A percentile compares a stretch with the other conserved stretches of the same genome.
phyloP scores from a whole-genome alignment of 352 stramenopile species.

The Globisporangium barbulae region DNA sequence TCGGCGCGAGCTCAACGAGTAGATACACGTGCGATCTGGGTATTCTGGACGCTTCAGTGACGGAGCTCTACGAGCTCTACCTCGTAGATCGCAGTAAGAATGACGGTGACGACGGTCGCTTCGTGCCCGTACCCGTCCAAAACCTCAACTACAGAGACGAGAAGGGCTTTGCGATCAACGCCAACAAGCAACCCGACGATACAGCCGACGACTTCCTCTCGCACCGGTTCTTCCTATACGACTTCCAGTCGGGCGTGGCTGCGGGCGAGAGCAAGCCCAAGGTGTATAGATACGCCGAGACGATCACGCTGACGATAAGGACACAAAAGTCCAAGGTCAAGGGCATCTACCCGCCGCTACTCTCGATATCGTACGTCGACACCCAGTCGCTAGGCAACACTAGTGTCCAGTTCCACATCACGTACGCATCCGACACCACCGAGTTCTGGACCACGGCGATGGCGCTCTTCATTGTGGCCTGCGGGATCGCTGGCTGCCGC shows the following conservation, averaged over 20 bases:
- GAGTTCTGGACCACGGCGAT: constrained; percentile 77
- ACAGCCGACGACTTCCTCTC: constrained; percentile 81
- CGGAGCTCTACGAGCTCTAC: constrained; percentile 90
- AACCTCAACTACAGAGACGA: constrained; percentile 81
- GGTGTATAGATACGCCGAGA: constrained; percentile 68
- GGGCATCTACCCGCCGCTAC: constrained; percentile 60
- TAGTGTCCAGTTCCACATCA: constrained; percentile 67
- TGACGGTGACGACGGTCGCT: constrained; percentile 40
- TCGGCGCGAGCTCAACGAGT: constrained; percentile 58
- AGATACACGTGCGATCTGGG: constrained; percentile 74
- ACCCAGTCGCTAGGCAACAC: constrained; percentile 27
- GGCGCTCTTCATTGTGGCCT: constrained; percentile 67
- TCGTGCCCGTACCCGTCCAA: constrained; percentile 86
- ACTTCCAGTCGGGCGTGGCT: constrained; percentile 68
- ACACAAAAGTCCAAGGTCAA: constrained; percentile 44
- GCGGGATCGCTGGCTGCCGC: constrained; percentile 44
- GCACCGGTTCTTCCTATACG: constrained; percentile 92
- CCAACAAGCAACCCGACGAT: constrained; percentile 57
- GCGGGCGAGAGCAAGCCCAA: constrained; percentile 39
- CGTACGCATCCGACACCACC: constrained; percentile 84
- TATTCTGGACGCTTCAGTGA: constrained; percentile 31
- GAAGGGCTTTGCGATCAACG: constrained; percentile 68
- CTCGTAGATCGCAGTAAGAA: constrained; percentile 78
- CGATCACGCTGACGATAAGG: constrained; percentile 60
- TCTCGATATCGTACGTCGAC: constrained; percentile 82